These are phyloP conservation scores for Vairimorpha ceranae DNA, from an alignment of 371 early-diverging fungal species.

Conservation along the genomic window DNA sequence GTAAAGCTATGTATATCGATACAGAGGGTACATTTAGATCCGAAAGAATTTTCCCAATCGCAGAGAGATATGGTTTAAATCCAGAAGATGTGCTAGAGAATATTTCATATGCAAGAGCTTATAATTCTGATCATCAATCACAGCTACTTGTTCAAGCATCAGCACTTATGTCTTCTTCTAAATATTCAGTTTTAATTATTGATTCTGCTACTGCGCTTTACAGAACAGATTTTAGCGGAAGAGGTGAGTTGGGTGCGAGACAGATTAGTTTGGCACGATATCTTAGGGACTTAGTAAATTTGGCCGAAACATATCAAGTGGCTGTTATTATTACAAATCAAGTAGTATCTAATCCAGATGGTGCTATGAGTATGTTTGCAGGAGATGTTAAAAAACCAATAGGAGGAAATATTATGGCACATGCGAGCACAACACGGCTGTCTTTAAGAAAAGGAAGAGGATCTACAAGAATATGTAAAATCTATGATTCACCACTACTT, in stretches of 20 bases:
- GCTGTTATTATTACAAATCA: slow-evolving; percentile 96
- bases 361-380: slow-evolving; percentile 77
- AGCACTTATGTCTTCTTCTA: slow-evolving; percentile 85
- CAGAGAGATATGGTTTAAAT: slow-evolving; percentile 79
- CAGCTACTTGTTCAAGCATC: slow-evolving; percentile 79
- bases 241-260: slow-evolving; percentile 90
- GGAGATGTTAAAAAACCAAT: slow-evolving; percentile 92
- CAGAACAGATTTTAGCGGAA: slow-evolving; percentile 89
- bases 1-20: slow-evolving; percentile 93
- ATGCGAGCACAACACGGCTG: slow-evolving; percentile 73
- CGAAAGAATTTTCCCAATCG: slow-evolving; percentile 75
- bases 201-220: slow-evolving; percentile 92
- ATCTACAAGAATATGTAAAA: slow-evolving; percentile 67
- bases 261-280: slow-evolving; percentile 91
- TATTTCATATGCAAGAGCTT: slow-evolving; percentile 87
- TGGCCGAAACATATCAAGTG: slow-evolving; percentile 87
- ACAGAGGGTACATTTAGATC: slow-evolving; percentile 97
- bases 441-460: slow-evolving; percentile 67
- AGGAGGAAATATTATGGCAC: slow-evolving; percentile 95
- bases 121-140: slow-evolving; percentile 92
- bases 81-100: slow-evolving; percentile 82
- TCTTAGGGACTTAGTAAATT: slow-evolving; percentile 73
- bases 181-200: slow-evolving; percentile 80
- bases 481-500: slow-evolving; percentile 66
- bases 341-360: slow-evolving; percentile 92